phyloP scores from a whole-genome alignment of 1,284 basidiomycete species.

The Irpex lacteus region DNA sequence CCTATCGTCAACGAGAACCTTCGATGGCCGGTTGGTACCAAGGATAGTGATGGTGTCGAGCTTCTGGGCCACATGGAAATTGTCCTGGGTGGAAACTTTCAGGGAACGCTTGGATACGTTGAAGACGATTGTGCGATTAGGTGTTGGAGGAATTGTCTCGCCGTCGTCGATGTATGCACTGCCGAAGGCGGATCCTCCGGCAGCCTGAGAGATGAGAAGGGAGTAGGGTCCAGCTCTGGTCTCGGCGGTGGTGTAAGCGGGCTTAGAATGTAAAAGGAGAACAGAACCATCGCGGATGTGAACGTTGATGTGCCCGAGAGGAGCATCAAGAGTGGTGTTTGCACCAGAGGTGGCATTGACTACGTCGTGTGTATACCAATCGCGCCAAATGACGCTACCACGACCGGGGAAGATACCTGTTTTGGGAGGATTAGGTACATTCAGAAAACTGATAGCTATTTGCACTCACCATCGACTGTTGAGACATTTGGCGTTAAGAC shows the following conservation, averaged over 20 bases:
- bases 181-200: conserved; percentile 46
- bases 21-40: conserved; percentile 22
- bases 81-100: conserved; percentile 33
- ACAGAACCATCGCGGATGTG: conserved; percentile 60
- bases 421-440: background rate
- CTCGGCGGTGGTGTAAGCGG: conserved; percentile 57
- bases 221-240: conserved; percentile 53
- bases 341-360: conserved; percentile 36
- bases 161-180: conserved; percentile 66
- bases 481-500: conserved; percentile 61
- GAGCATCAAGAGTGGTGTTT: conserved; percentile 49
- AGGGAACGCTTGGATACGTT: conserved; percentile 29
- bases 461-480: conserved; percentile 44
- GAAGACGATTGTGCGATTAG: conserved; percentile 43
- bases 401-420: conserved; percentile 59
- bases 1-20: conserved; percentile 15
- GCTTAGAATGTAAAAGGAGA: conserved; percentile 52
- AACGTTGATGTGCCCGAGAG: conserved; percentile 68
- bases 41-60: conserved; percentile 33
- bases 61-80: conserved; percentile 28
- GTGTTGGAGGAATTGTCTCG: conserved; percentile 47
- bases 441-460: background rate
- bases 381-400: conserved; percentile 61
- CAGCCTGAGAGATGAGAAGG: conserved; percentile 50
- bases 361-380: conserved; percentile 70